phyloP scores from a whole-genome alignment of 1,284 basidiomycete genomes.

The Porodaedalea pini region DNA sequence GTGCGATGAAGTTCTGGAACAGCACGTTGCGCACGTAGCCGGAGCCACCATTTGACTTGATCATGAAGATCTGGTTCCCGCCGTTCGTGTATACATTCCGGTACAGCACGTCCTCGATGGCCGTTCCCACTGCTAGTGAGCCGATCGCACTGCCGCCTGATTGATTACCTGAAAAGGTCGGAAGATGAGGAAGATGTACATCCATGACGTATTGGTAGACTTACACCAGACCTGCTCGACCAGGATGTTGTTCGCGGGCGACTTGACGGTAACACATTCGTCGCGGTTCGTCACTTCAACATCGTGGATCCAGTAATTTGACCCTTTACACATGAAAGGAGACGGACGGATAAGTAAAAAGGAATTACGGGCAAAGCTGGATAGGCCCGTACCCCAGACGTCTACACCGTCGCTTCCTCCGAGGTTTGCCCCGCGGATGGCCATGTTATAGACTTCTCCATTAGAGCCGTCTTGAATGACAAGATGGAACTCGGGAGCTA shows the following conservation, averaged over 20 bases:
- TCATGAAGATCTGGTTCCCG: conserved; percentile 37
- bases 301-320: conserved; percentile 36
- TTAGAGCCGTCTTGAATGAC: conserved; percentile 32
- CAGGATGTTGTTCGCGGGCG: conserved; percentile 32
- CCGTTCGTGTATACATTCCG: conserved; percentile 34
- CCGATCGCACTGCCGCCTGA: conserved; percentile 36
- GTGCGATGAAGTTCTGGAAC: conserved; percentile 33
- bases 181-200: no score
- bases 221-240: conserved; percentile 38
- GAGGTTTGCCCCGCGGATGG: conserved; percentile 35
- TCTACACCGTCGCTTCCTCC: conserved; percentile 37
- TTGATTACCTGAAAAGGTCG: no score
- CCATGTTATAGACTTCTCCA: conserved; percentile 36
- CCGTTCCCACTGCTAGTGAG: conserved; percentile 31
- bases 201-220: no score
- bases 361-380: not conserved
- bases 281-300: conserved; percentile 38
- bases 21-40: conserved; percentile 34
- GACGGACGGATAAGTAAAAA: not conserved
- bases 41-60: conserved; percentile 35
- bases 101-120: conserved; percentile 33
- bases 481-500: conserved; percentile 37
- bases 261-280: conserved; percentile 38
- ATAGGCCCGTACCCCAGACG: conserved; percentile 28
- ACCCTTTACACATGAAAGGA: conserved; percentile 6